A percentile compares a stretch with the other conserved stretches of the same genome.
Conservation (phyloP, 768 basidiomycete genomes). For the Hericium erinaceus region DNA sequence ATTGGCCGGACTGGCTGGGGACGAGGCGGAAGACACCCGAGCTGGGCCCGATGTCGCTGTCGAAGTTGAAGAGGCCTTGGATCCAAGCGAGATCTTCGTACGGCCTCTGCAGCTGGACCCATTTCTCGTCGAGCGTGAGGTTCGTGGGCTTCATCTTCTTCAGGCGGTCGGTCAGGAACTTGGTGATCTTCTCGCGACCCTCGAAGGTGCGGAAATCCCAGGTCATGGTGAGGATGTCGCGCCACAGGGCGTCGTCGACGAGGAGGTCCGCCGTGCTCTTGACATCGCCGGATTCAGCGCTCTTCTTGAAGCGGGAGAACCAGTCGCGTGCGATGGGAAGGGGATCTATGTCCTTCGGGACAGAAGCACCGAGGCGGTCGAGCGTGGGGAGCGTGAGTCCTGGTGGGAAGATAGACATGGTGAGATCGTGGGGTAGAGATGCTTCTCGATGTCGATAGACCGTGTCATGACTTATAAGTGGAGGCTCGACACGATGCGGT, state of each 20-base stretch:
- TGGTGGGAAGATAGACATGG: background rate
- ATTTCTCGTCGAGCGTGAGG: slow-evolving; percentile 19
- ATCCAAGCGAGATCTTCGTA: slow-evolving; percentile 32
- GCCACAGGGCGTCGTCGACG: slow-evolving; percentile 35
- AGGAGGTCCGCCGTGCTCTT: slow-evolving; percentile 9
- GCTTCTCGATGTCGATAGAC: too few relatives aligned
- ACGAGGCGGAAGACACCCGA: slow-evolving; percentile 39
- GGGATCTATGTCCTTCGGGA: slow-evolving; percentile 6
- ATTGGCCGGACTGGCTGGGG: slow-evolving; percentile 30
- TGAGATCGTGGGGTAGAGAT: background rate
- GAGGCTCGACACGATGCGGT: too few relatives aligned
- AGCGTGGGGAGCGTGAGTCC: slow-evolving; percentile 12
- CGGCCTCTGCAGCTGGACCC: slow-evolving; percentile 17
- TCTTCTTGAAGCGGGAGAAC: slow-evolving; percentile 14
- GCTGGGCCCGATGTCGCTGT: slow-evolving; percentile 29
- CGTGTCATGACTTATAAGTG: too few relatives aligned
- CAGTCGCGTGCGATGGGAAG: slow-evolving; percentile 13
- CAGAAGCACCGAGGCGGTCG: slow-evolving; percentile 8
- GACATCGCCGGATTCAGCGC: slow-evolving; percentile 7
- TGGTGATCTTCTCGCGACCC: slow-evolving; percentile 28
- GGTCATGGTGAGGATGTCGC: slow-evolving; percentile 50
- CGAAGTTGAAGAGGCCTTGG: slow-evolving; percentile 35
- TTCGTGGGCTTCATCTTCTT: slow-evolving; percentile 8
- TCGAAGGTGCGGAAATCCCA: slow-evolving; percentile 56
- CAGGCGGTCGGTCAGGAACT: slow-evolving; percentile 41